Evolutionary conservation across 140 eudicot species (phyloP).

Genomic region (Cichorium intybus): DNA sequence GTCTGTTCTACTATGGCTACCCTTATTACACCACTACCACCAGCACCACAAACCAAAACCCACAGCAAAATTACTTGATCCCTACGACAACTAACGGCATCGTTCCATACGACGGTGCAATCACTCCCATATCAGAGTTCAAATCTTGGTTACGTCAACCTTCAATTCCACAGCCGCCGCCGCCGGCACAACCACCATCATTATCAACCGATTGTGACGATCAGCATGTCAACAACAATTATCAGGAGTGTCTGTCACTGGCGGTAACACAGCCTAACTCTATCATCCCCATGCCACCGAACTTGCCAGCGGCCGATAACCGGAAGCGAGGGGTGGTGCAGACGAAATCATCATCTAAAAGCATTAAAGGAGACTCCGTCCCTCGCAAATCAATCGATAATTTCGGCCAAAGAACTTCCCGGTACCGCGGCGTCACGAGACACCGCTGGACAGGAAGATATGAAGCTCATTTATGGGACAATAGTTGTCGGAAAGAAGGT

Average conservation of each 20-base stretch:
- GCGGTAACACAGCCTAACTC: conserved; percentile 22
- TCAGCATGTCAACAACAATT: neutral
- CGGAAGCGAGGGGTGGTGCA: conserved; percentile 39
- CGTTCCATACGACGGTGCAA: conserved; percentile 41
- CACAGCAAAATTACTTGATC: conserved; percentile 8
- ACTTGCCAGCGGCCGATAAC: conserved; percentile 22
- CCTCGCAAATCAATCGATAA: conserved; percentile 68
- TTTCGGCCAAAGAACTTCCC: conserved; percentile 92
- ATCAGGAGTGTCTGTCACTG: conserved; percentile 33
- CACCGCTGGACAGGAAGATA: conserved; percentile 93
- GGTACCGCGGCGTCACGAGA: conserved; percentile 85
- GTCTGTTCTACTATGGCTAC: conserved; percentile 12
- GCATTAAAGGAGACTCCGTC: conserved; percentile 17
- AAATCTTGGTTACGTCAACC: conserved; percentile 54
- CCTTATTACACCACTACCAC: conserved; percentile 20
- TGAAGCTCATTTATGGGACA: conserved; percentile 93
- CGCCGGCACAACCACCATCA: neutral
- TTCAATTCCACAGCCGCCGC: conserved; percentile 8
- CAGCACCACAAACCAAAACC: neutral
- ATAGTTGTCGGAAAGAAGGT: conserved; percentile 84
- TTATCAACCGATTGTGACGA: neutral
- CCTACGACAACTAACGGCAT: conserved; percentile 16
- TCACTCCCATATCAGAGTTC: conserved; percentile 40
- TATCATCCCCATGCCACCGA: neutral
- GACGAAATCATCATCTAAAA: conserved; percentile 23